Evolutionary conservation across 768 basidiomycete species (phyloP), one percentile per base, ranked within the genome.

Genomic region (Tulasnella sp.): DNA sequence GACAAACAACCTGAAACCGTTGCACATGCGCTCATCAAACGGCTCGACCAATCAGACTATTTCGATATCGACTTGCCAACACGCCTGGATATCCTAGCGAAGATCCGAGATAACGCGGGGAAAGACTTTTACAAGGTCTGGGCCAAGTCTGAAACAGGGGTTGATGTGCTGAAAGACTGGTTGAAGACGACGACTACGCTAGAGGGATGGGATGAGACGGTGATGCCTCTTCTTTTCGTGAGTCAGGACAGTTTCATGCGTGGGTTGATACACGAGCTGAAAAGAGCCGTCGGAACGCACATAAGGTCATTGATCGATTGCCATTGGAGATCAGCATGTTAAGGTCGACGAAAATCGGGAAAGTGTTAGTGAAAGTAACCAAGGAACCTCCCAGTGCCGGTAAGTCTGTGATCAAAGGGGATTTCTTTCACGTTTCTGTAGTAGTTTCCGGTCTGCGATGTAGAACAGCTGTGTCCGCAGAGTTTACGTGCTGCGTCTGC

Each of bases 81-180:
- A 19, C 83, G 89, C 4, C 68, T 85, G 56, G 86, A 91, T 68
- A 84, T 91, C 55, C 72, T 92, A 58, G 85, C 83, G 17, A 84
- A 82, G 71, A 85, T 91, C 64, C 78, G 88, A 64, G 88, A 92
- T 70, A 81, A 83, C 50, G 89, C 89, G 27, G 85, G 82, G 43
- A 88, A 89, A 68, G 86, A 88, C 66, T 92, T 91, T 68, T 90
- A 86, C 69, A 81, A 86, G 44, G 88, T 87, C 3, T 91, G 88
- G 88, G 78, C 81, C 15, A 88, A 88, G 69, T 88, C 86, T 68
- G n/a, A 68, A 45, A 70, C 71, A 41, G 89, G 87, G 17, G 82
- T 91, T 74, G 86, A 86, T 61, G 77, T 90, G 34, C 80, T 86
- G 44, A 78, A 86, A 51, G 86, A 87, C 65, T 92, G 89, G 89